These are phyloP conservation scores for Coniochaeta prunicola DNA, from an alignment of 2,329 filamentous ascomycete genomes.

Conservation along the genomic window DNA sequence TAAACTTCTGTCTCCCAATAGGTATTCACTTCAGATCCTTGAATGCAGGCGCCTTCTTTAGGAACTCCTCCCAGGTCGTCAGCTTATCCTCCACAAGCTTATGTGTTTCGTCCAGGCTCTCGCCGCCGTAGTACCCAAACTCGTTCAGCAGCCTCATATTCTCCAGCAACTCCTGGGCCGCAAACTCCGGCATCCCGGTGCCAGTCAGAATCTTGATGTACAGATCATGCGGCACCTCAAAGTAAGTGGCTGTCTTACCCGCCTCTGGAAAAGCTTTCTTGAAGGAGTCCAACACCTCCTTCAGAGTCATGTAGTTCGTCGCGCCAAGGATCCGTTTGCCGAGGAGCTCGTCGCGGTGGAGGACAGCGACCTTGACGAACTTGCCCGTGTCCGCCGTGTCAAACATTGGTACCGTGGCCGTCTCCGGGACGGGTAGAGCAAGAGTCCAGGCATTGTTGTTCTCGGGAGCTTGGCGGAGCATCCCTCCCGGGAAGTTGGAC, in stretches of 20 bases:
- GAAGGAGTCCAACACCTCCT: constrained; percentile 31
- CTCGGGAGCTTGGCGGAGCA: constrained; percentile 18
- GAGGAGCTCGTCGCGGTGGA: constrained; percentile 26
- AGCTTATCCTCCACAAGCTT: constrained; percentile 27
- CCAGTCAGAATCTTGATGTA: constrained; percentile 29
- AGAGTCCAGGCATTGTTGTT: constrained; percentile 22
- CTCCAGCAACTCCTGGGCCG: constrained; percentile 42
- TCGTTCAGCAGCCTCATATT: constrained; percentile 44
- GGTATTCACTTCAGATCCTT: constrained; percentile 24
- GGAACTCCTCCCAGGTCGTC: constrained; percentile 33
- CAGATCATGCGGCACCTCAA: constrained; percentile 28
- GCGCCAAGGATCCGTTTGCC: constrained; percentile 36
- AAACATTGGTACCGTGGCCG: constrained; percentile 26
- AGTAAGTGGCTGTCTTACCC: constrained; percentile 27
- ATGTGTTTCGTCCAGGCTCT: constrained; percentile 28
- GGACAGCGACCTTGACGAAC: constrained; percentile 28
- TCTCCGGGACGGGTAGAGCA: constrained; percentile 20
- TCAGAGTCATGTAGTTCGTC: constrained; percentile 30
- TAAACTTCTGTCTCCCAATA: not conserved
- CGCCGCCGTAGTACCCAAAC: constrained; percentile 45
- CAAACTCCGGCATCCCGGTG: constrained; percentile 28
- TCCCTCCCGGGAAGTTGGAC: constrained; percentile 34
- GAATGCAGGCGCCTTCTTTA: constrained; percentile 22
- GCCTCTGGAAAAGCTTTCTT: constrained; percentile 27
- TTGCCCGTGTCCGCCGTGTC: constrained; percentile 29